phyloP scores from a whole-genome alignment of 2,329 filamentous ascomycete genomes.

The Apiospora marii region DNA sequence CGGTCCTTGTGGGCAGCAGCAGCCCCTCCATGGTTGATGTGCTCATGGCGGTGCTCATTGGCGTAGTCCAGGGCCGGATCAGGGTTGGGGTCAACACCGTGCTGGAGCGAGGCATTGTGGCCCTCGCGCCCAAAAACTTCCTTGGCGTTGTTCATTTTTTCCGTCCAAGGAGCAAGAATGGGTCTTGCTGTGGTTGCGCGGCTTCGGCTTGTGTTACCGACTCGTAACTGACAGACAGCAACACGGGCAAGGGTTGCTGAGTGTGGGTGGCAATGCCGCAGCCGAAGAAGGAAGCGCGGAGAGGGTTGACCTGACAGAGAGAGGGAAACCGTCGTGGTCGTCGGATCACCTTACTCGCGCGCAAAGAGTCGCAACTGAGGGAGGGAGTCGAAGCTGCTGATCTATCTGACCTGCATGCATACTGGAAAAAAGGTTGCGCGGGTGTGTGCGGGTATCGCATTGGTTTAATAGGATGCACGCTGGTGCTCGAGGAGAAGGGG shows the following conservation, averaged over 20 bases:
- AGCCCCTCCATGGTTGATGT: constrained; percentile 50
- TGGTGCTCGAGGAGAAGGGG: neutral
- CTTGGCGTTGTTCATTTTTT: constrained; percentile 28
- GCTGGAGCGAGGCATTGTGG: constrained; percentile 35
- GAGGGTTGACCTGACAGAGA: neutral
- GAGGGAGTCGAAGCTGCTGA: constrained; percentile 17
- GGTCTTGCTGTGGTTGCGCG: constrained; percentile 21
- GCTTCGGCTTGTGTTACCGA: neutral
- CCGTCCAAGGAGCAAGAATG: constrained; percentile 5
- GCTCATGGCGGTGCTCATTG: constrained; percentile 53
- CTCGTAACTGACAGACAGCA: neutral
- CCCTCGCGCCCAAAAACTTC: constrained; percentile 31
- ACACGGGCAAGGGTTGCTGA: neutral
- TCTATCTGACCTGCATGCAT: constrained; percentile 13
- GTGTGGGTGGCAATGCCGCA: neutral
- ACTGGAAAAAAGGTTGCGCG: constrained; percentile 7
- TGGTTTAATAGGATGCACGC: constrained; percentile 13
- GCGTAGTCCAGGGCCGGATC: constrained; percentile 44
- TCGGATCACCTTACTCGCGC: constrained; percentile 12
- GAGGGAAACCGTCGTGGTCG: neutral
- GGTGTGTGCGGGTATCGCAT: constrained; percentile 8
- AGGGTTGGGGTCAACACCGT: constrained; percentile 33
- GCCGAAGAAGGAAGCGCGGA: constrained; percentile 1
- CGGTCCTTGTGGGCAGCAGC: constrained; percentile 37
- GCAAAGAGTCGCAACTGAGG: constrained; percentile 12